These are phyloP conservation scores for Knufia petricola DNA, from an alignment of 2,329 filamentous ascomycete species.

Conservation along the genomic window DNA sequence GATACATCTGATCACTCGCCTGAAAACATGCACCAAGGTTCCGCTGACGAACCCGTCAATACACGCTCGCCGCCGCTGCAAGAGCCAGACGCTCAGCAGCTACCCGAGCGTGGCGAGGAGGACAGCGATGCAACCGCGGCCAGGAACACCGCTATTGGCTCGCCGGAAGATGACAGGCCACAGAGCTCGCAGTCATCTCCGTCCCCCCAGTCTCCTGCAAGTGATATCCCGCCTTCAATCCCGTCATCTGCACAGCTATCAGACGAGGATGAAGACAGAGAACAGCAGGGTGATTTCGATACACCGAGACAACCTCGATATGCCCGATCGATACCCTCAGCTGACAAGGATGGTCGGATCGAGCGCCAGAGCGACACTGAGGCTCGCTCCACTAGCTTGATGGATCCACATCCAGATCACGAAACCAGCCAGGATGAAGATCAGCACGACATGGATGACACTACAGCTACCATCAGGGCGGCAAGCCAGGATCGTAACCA, in stretches of 20 bases:
- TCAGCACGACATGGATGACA: not conserved
- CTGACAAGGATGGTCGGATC: too few relatives aligned
- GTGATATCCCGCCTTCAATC: constrained; percentile 6
- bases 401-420: too few relatives aligned
- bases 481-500: not conserved
- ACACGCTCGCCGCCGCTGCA: not conserved
- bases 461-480: not conserved
- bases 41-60: constrained; percentile 3
- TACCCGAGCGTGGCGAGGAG: constrained; percentile 3
- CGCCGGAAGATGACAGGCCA: not conserved
- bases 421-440: not conserved
- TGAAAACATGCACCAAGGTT: not conserved
- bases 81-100: not conserved
- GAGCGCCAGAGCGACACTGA: not conserved
- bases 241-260: not conserved
- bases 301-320: not conserved
- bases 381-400: not conserved
- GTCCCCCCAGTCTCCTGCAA: not conserved
- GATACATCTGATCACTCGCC: not conserved
- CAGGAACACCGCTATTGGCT: not conserved
- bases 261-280: constrained; percentile 3
- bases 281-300: not conserved
- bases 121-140: constrained; percentile 1
- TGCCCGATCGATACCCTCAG: too few relatives aligned
- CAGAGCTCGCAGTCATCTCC: not conserved